phyloP scores from a whole-genome alignment of 1,284 basidiomycete species.

The Cutaneotrichosporon cutaneum region DNA sequence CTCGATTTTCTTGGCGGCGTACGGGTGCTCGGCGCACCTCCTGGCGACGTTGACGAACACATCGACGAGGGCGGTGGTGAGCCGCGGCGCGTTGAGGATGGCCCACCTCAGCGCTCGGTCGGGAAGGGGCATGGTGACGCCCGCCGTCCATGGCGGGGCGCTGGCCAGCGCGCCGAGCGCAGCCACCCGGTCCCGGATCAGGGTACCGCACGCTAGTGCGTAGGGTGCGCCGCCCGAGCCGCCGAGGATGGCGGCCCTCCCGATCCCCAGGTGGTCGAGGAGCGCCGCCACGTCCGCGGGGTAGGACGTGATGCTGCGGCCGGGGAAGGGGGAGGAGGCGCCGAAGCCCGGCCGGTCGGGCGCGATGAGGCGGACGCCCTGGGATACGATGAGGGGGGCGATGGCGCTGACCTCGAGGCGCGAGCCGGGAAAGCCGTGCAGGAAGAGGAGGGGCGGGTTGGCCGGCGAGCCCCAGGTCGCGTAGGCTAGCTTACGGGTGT shows the following conservation, averaged over 20 bases:
- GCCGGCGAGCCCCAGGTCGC: constrained; percentile 9
- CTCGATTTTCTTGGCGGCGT: neutral
- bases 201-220: constrained; percentile 17
- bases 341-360: constrained; percentile 26
- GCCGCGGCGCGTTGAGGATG: neutral
- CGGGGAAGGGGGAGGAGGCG: neutral
- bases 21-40: neutral
- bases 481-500: constrained; percentile 15
- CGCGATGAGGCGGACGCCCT: constrained; percentile 10
- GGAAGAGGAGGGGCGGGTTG: constrained; percentile 12
- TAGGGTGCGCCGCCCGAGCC: constrained; percentile 21
- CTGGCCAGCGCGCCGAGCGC: constrained; percentile 16
- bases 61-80: neutral
- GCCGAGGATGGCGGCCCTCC: constrained; percentile 11
- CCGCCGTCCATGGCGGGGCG: constrained; percentile 18
- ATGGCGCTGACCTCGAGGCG: constrained; percentile 15
- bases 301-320: constrained; percentile 6
- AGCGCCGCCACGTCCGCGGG: constrained; percentile 12
- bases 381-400: neutral
- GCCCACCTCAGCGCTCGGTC: neutral
- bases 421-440: constrained; percentile 23
- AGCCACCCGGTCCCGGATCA: neutral
- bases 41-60: neutral
- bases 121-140: neutral
- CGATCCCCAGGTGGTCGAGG: constrained; percentile 8